These are phyloP conservation scores for Betula pendula DNA, from an alignment of 306 rosid genomes.

Conservation along the genomic window DNA sequence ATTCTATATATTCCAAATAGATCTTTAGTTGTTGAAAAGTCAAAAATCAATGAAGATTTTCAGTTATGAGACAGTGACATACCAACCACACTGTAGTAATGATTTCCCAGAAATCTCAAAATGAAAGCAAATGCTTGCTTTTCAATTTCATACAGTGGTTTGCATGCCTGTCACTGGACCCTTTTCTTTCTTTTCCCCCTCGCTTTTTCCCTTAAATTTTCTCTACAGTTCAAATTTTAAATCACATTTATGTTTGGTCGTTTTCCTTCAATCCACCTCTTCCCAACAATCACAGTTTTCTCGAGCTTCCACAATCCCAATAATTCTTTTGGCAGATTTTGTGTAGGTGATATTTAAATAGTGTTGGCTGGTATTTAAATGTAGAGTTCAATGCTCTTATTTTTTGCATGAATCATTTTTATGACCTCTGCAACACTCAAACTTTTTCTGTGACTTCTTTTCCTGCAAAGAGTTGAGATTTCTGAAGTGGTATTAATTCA, in stretches of 20 bases:
- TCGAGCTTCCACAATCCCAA: background rate
- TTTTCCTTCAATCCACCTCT: background rate
- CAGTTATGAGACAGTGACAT: slow-evolving; percentile 58
- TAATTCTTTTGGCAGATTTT: background rate
- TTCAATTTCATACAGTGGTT: slow-evolving; percentile 38
- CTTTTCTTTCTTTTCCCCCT: background rate
- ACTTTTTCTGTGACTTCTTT: slow-evolving; percentile 12
- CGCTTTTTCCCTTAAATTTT: background rate
- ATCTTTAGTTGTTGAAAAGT: slow-evolving; percentile 10
- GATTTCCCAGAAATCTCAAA: slow-evolving; percentile 46
- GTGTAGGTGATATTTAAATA: background rate
- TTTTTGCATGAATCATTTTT: background rate
- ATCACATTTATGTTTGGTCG: background rate
- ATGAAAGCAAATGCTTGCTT: slow-evolving; percentile 68
- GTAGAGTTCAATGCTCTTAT: background rate
- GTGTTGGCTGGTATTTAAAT: background rate
- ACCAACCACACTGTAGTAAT: slow-evolving; percentile 29
- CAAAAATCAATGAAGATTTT: background rate
- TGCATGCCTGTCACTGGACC: slow-evolving; percentile 37
- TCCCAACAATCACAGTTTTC: background rate
- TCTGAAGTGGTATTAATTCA: slow-evolving; percentile 29
- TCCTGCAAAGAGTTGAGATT: slow-evolving; percentile 4
- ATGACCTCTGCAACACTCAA: background rate
- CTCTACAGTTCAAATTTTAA: background rate
- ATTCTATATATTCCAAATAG: background rate